Evolutionary conservation across 257 asterid species (phyloP).

Genomic region (Salvia hispanica): DNA sequence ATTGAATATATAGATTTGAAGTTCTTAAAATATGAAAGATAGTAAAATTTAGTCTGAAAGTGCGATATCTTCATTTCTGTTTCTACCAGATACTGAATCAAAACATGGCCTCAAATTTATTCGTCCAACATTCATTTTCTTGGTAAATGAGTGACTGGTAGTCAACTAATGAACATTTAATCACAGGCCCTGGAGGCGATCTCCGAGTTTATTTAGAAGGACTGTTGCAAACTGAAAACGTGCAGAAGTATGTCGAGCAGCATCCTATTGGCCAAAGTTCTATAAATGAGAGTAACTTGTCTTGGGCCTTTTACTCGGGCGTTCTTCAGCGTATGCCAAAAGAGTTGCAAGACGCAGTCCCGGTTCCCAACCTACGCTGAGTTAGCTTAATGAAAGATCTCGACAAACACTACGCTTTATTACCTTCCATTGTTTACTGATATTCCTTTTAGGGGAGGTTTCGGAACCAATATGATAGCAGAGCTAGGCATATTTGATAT

Average conservation of each 20-base stretch:
- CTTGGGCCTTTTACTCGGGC: conserved; percentile 66
- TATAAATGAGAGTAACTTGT: conserved; percentile 50
- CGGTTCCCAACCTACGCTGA: conserved; percentile 22
- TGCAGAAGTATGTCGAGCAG: conserved; percentile 56
- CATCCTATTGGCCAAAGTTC: conserved; percentile 80
- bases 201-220: conserved; percentile 76
- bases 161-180: conserved; percentile 8
- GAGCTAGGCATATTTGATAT: conserved; percentile 10
- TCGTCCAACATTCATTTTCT: conserved; percentile 13
- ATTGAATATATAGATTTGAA: no score
- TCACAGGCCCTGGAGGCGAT: conserved; percentile 72
- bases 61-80: conserved; percentile 13
- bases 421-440: not conserved
- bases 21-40: no score
- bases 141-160: conserved; percentile 11
- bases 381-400: not conserved
- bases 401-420: conserved; percentile 1
- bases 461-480: not conserved
- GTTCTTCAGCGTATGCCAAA: conserved; percentile 47
- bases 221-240: conserved; percentile 50
- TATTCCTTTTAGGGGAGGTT: not conserved
- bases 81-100: conserved; percentile 12
- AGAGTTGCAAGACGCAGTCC: conserved; percentile 16
- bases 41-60: not conserved
- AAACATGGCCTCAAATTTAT: not conserved